A percentile compares a stretch with the other conserved stretches of the same genome.
Evolutionary conservation across 768 basidiomycete genomes (phyloP).

Genomic region (Russula abietina): DNA sequence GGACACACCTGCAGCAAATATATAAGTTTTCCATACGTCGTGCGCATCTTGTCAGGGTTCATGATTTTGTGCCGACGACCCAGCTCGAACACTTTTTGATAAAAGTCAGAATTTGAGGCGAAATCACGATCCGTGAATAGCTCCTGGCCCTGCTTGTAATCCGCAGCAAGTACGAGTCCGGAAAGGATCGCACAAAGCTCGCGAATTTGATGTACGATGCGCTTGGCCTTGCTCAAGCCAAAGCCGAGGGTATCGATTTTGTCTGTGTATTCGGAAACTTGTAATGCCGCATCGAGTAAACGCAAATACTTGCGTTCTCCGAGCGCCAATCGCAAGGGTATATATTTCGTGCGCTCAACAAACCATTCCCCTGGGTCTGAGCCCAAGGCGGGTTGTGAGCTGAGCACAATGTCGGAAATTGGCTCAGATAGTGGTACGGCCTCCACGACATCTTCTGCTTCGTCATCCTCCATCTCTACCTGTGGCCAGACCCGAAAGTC

Average conservation of each 20-base stretch:
- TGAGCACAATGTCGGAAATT: constrained; percentile 36
- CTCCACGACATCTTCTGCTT: constrained; percentile 37
- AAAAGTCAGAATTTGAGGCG: constrained; percentile 71
- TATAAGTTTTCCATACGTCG: constrained; percentile 81
- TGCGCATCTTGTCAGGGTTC: constrained; percentile 90
- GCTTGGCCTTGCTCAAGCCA: constrained; percentile 75
- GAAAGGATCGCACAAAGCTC: constrained; percentile 87
- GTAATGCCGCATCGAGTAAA: constrained; percentile 76
- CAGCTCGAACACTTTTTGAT: constrained; percentile 73
- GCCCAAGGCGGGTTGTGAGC: constrained; percentile 55
- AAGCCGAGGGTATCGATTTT: constrained; percentile 81
- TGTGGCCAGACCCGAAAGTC: constrained; percentile 15
- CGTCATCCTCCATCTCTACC: constrained; percentile 38
- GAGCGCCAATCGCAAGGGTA: constrained; percentile 71
- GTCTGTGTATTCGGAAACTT: constrained; percentile 85
- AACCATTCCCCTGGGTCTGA: constrained; percentile 77
- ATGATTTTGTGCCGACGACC: constrained; percentile 84
- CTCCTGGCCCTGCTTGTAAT: constrained; percentile 86
- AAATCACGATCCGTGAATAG: constrained; percentile 80
- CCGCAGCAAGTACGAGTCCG: constrained; percentile 72
- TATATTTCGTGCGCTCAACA: constrained; percentile 72
- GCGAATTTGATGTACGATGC: constrained; percentile 80
- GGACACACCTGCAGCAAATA: constrained; percentile 68
- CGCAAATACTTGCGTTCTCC: constrained; percentile 79
- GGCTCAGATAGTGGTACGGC: constrained; percentile 22